Base-by-base conservation (phyloP, 495 filamentous ascomycete genomes). In the Apodospora peruviana region DNA sequence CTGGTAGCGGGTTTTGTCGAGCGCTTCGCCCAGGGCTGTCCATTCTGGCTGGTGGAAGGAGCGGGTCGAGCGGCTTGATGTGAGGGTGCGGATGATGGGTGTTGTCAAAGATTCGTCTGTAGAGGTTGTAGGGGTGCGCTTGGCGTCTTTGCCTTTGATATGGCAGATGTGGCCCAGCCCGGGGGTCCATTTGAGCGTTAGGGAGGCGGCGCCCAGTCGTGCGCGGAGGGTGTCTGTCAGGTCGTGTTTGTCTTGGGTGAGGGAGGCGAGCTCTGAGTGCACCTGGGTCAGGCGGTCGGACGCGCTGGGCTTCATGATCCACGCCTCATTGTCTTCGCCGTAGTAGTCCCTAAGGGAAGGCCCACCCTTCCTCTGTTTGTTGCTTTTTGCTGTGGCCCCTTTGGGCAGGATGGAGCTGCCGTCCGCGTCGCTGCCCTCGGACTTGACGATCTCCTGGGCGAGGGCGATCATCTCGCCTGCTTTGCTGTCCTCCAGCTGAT, bases 91-190 rank as follows among this genome's bases (percentile, higher is more conserved):
- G 16, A 83, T 70, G 69, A 1, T 69, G 57, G 21, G 75, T 50
- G 24, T 66, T 23, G 25, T 43, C 22, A 17, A 7, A 21, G 22
- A 20, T 20, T 29, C 65, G 48, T 76, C 65, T 17, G 77, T 24
- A 21, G 19, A 2, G n/a, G 44, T 4, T 5, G 43, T 21, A 0
- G 53, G 47, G 25, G 20, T 18, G 22, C 11, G 24, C 2, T 61
- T 74, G 25, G 79, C 72, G 53, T 94, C 83, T 65, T 85, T 91
- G 23, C 88, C 89, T 68, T 86, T 95, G 51, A 96, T 79, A 55
- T 96, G 90, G 65, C 87, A 93, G 50, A 93, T 84, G 60, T 98
- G 87, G 2, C 93, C 90, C 3, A 91, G 72, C 1, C 81, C 81
- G 0, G 93, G 83, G 5, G 85, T 86, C 87, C 88, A 96, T 48